phyloP scores from a whole-genome alignment of 306 rosid genomes.

The Casuarina cunninghamiana region DNA sequence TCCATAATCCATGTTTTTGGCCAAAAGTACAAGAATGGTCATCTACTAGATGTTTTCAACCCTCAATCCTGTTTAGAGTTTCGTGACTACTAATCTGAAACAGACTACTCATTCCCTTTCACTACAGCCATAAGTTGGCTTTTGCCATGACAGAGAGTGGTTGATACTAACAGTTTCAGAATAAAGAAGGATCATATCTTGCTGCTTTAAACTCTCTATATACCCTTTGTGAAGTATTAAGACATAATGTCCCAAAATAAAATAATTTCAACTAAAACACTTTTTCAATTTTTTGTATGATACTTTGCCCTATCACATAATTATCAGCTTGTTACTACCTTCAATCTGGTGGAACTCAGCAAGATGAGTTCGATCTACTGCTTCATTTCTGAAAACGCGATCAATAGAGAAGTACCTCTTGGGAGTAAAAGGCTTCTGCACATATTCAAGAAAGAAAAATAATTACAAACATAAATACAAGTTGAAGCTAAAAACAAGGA shows the following conservation, averaged over 20 bases:
- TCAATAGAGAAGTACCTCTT: slow-evolving; percentile 93
- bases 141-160: background rate
- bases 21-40: background rate
- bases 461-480: slow-evolving; percentile 5
- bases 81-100: background rate
- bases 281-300: background rate
- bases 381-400: slow-evolving; percentile 97
- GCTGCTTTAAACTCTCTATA: slow-evolving; percentile 1
- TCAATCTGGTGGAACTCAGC: slow-evolving; percentile 99
- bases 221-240: background rate
- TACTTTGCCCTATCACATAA: background rate
- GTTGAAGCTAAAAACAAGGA: slow-evolving; percentile 2
- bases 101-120: background rate
- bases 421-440: slow-evolving; percentile 80
- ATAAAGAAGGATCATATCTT: slow-evolving; percentile 12
- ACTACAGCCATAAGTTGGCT: background rate
- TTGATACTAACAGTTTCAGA: background rate
- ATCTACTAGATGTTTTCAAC: background rate
- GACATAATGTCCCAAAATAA: background rate
- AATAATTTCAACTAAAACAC: background rate
- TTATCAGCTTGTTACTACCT: slow-evolving; percentile 50
- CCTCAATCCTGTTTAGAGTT: background rate
- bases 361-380: slow-evolving; percentile 97
- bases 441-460: slow-evolving; percentile 23
- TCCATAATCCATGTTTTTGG: background rate